These are phyloP conservation scores for Trametes hirsuta DNA, from an alignment of 1,284 basidiomycete genomes.

Conservation along the genomic window DNA sequence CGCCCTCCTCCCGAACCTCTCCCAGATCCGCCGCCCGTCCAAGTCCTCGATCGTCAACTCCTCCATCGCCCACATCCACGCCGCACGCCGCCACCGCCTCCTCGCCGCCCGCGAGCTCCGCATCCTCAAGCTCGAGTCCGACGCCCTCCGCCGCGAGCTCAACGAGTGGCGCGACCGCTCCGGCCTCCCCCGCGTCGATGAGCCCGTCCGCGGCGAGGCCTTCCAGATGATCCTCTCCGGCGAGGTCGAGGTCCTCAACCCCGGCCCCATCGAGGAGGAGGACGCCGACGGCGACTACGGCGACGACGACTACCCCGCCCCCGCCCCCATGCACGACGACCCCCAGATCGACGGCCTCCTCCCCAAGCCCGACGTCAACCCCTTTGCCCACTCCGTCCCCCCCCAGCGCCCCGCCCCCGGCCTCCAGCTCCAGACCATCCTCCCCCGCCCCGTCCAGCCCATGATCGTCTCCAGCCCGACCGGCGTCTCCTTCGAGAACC, in stretches of 20 bases:
- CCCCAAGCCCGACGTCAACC: constrained; percentile 28
- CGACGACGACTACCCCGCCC: constrained; percentile 39
- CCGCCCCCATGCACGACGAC: constrained; percentile 25
- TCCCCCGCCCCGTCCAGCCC: constrained; percentile 33
- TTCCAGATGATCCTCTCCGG: constrained; percentile 70
- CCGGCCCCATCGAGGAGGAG: constrained; percentile 57
- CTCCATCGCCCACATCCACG: constrained; percentile 82
- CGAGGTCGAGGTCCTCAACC: constrained; percentile 65
- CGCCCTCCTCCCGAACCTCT: constrained; percentile 85
- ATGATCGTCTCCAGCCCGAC: constrained; percentile 39
- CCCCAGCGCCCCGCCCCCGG: constrained; percentile 18
- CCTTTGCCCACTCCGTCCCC: constrained; percentile 35
- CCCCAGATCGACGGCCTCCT: constrained; percentile 26
- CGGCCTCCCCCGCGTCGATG: constrained; percentile 68
- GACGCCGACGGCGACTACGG: constrained; percentile 47
- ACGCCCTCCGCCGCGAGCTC: constrained; percentile 81
- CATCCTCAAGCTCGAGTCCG: constrained; percentile 73
- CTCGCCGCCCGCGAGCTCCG: constrained; percentile 80
- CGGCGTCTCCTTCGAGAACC: constrained; percentile 40
- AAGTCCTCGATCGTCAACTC: constrained; percentile 96
- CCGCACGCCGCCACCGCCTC: constrained; percentile 78
- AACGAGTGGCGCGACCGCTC: constrained; percentile 87
- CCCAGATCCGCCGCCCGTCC: constrained; percentile 87
- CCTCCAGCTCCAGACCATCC: constrained; percentile 36
- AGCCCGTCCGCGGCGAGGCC: constrained; percentile 67